These are phyloP conservation scores for Penicillium pancosmium DNA, from an alignment of 495 filamentous ascomycete species.

Conservation along the genomic window DNA sequence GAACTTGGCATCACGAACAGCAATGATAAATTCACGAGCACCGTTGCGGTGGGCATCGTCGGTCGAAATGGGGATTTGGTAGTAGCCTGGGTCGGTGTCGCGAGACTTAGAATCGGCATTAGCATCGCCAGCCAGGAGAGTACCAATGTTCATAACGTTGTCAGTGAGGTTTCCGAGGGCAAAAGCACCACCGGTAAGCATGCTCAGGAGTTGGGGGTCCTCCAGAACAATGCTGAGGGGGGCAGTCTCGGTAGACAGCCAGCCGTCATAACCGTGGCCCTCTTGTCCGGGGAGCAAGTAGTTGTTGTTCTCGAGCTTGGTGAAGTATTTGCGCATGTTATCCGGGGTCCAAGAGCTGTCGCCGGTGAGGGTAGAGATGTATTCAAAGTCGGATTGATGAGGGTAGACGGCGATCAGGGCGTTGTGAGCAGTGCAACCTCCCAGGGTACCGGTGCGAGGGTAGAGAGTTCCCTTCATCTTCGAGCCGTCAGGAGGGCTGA, in stretches of 20 bases:
- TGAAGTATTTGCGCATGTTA: conserved; percentile 49
- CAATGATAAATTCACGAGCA: conserved; percentile 54
- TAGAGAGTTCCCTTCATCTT: conserved; percentile 45
- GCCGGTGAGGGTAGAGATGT: conserved; percentile 44
- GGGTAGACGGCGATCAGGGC: conserved; percentile 46
- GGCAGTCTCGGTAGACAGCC: conserved; percentile 53
- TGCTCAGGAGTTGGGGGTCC: conserved; percentile 54
- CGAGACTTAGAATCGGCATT: conserved; percentile 48
- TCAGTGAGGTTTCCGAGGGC: conserved; percentile 50
- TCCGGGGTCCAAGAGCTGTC: conserved; percentile 45
- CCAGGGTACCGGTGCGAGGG: conserved; percentile 48
- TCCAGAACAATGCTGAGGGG: conserved; percentile 50
- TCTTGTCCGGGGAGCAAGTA: conserved; percentile 44
- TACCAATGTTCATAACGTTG: conserved; percentile 38
- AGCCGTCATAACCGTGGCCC: conserved; percentile 61
- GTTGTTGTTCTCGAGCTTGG: conserved; percentile 52
- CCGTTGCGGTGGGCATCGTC: conserved; percentile 50
- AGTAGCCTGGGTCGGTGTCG: conserved; percentile 47
- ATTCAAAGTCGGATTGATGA: conserved; percentile 48
- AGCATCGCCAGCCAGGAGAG: conserved; percentile 53
- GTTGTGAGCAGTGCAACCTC: conserved; percentile 51
- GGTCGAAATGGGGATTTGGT: conserved; percentile 56
- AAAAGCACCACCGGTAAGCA: conserved; percentile 52
- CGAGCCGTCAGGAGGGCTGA: conserved; percentile 41
- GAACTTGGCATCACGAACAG: conserved; percentile 52